Base-by-base conservation (phyloP, 2,329 filamentous ascomycete genomes). In the Botrytis deweyae region DNA sequence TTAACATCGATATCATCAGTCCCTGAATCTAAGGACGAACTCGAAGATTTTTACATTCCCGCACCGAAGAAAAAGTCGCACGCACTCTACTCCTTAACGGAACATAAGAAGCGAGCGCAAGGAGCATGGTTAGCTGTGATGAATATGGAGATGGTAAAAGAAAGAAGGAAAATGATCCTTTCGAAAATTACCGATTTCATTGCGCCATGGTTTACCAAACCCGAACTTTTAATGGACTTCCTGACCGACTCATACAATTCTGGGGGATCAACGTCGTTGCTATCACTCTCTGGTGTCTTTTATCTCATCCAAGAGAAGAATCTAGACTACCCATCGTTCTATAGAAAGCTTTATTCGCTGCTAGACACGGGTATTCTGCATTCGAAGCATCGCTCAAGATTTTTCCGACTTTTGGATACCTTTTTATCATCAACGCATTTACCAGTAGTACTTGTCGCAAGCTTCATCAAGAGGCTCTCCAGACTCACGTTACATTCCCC, bases 261-360 rank as follows among this genome's bases (percentile, higher is more conserved):
- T 12, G 94, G 95, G 70, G 96, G 96, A 63, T 92, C 94, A 22
- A 94, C 91, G 66, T 95, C 96, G 7, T 87, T 99, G 7, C 88
- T 98, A 33, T 94, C 97, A 2, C 86, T 99, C 1, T 97, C 93
- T 0, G 96, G 96, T 70, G 91, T 99, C 64, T 99, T 97, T 84
- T 96, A 97, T 81, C 88, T 99, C 70, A 98, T 99, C 78, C 91
- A 93, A 77, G 90, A 96, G 81, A 93, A 93, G 81, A 99, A 99
- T 81, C 87, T 99, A 74, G 96, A 99, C 83, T 99, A 99, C 82
- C 94, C 95, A 1, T 91, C 91, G 46, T 99, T 99, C 84, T 99
- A 97, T 84, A 84, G 87, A 71, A 98, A 98, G 82, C 90, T 99
- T 3, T 99, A 99, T 84, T 97, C 94, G 16, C 87, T 99, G 1